Base-by-base conservation (phyloP, 805 yeast genomes). In the Monosporozyma servazzii region DNA sequence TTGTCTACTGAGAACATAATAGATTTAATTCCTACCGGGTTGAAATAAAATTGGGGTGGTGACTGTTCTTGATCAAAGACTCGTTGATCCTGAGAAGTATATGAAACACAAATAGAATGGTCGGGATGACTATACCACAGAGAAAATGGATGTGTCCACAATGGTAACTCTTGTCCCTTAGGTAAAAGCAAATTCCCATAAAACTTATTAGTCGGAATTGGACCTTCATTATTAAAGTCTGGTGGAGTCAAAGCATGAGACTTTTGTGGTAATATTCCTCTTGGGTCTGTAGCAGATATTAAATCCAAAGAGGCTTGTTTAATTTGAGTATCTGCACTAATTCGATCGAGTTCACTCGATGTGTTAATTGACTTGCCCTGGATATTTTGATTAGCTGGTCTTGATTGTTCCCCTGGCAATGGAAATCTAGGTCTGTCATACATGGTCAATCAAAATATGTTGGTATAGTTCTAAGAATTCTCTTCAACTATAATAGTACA, bases 101-200 rank as follows among this genome's bases (percentile, higher is more conserved):
- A 88, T 29, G 86, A 76, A 47, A 84, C 71, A 1, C 87, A 89
- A 49, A 86, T 62, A 2, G 95, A 51, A 66, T 73, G 7, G 59
- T 62, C 31, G 67, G 70, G 80, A 50, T 72, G 78, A 8, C 82
- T 71, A 54, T 73, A 73, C 91, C 90, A 86, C 5, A 85, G 68
- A 30, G 87, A 79, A 61, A 86, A 86, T 1, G 96, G 96, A 58
- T 84, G 88, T 0, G 91, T 80, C 89, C 90, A 87, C 0, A 81
- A 76, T 0, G 91, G 87, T 21, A 41, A 8, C 51, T 78, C 72
- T 2, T 80, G 77, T 61, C 84, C 91, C 51, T 75, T 74, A 0
- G 76, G 88, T 36, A 87, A 73, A 10, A 86, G 66, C 65, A 87
- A 67, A 66, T 87, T 87, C 37, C 85, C 83, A 64, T 82, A 87